Conservation (phyloP, 495 filamentous ascomycete species). For the Glonium stellatum region DNA sequence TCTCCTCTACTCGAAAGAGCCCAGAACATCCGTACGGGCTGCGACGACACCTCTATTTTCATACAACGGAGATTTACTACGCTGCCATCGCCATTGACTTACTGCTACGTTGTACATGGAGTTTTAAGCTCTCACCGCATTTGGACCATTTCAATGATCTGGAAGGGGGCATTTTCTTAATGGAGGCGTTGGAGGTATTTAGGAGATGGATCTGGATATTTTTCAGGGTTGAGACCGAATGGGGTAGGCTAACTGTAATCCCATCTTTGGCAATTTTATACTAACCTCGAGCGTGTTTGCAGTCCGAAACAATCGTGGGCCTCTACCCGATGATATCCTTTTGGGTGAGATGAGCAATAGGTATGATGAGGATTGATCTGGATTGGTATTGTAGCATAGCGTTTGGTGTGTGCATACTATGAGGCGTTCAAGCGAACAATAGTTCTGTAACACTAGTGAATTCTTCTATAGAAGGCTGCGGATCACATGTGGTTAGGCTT, state of each 20-base stretch:
- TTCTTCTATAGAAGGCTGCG: too few species aligned
- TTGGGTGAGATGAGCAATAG: constrained; percentile 47
- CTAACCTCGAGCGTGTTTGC: neutral
- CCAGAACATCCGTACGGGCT: constrained; percentile 70
- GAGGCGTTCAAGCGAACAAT: too few species aligned
- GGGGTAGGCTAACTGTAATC: constrained; percentile 46
- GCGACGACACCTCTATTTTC: constrained; percentile 63
- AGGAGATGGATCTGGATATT: constrained; percentile 96
- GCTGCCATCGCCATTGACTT: constrained; percentile 71
- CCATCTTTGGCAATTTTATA: too few species aligned
- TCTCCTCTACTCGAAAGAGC: constrained; percentile 47
- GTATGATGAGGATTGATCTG: constrained; percentile 41
- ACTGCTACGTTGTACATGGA: constrained; percentile 80
- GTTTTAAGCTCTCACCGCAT: constrained; percentile 70
- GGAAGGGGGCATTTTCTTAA: constrained; percentile 78
- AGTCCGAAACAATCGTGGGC: constrained; percentile 52
- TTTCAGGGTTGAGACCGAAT: constrained; percentile 89
- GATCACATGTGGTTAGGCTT: too few species aligned
- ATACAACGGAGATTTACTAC: constrained; percentile 68
- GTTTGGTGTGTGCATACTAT: too few species aligned
- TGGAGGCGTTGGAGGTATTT: constrained; percentile 77
- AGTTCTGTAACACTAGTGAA: too few species aligned
- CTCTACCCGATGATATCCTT: constrained; percentile 48
- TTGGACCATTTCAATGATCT: constrained; percentile 75
- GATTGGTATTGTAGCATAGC: too few species aligned